Percentiles rank a stretch among this genome's conserved stretches.
These are phyloP conservation scores for Phaeosphaeriaceae sp. DNA, from an alignment of 2,329 filamentous ascomycete species.

Conservation along the genomic window DNA sequence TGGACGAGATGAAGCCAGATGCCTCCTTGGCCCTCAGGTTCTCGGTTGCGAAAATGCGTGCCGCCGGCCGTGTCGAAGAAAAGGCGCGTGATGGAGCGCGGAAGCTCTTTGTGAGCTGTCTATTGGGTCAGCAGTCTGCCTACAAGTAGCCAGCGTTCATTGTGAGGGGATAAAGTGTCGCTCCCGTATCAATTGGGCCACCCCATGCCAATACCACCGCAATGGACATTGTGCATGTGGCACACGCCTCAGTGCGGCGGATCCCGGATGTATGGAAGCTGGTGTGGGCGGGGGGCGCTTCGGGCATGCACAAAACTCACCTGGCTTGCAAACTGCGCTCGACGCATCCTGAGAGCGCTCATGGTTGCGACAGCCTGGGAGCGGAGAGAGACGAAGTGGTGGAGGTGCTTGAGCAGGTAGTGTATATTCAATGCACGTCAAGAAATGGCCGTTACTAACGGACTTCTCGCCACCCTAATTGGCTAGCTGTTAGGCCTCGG, in stretches of 20 bases:
- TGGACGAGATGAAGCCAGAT: conserved; percentile 81
- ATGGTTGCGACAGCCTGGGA: conserved; percentile 42
- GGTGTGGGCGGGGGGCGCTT: conserved; percentile 17
- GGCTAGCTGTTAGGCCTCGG: conserved; percentile 36
- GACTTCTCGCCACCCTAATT: conserved; percentile 28
- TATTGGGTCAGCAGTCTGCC: conserved; percentile 40
- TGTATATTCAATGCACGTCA: conserved; percentile 19
- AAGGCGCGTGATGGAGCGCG: conserved; percentile 78
- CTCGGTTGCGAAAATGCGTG: conserved; percentile 84
- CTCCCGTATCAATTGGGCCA: not conserved
- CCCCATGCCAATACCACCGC: not conserved
- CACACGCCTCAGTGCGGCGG: conserved; percentile 37
- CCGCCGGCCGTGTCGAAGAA: conserved; percentile 83
- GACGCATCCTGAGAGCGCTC: conserved; percentile 51
- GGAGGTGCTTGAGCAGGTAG: conserved; percentile 22
- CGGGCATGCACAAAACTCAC: conserved; percentile 33
- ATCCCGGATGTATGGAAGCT: conserved; percentile 23
- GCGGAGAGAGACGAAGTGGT: conserved; percentile 32
- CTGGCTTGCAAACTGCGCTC: conserved; percentile 49
- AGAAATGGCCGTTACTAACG: conserved; percentile 23
- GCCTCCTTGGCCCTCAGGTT: conserved; percentile 94
- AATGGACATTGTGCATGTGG: conserved; percentile 2
- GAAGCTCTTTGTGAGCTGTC: conserved; percentile 69
- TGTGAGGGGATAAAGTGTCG: not conserved
- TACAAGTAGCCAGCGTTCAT: not conserved